These are phyloP conservation scores for Nannochloropsis gaditana DNA, from an alignment of 108 stramenopile genomes.

Conservation along the genomic window DNA sequence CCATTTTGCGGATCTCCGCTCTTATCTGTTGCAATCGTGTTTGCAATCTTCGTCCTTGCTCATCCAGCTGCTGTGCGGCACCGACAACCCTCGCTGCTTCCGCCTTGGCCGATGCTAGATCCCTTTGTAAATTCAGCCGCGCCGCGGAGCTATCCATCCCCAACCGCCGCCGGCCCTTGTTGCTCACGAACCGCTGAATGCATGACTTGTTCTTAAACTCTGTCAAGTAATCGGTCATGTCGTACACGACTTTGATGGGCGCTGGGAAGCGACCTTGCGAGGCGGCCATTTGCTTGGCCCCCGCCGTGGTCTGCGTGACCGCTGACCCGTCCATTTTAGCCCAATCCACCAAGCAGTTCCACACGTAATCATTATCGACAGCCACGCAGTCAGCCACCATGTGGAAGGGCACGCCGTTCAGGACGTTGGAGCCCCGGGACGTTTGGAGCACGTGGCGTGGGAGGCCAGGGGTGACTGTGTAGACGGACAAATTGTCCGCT, in stretches of 20 bases:
- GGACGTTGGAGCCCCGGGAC: not conserved
- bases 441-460: not conserved
- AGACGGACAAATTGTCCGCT: not conserved
- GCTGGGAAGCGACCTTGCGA: not conserved
- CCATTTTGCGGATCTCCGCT: not conserved
- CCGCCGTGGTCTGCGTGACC: not conserved
- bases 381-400: not conserved
- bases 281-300: not conserved
- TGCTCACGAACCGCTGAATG: not conserved
- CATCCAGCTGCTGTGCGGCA: not conserved
- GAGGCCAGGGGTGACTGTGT: not conserved
- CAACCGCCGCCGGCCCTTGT: not conserved
- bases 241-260: not conserved
- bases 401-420: not conserved
- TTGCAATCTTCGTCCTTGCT: not conserved
- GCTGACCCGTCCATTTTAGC: slow-evolving; percentile 18
- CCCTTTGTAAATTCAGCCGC: not conserved
- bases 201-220: not conserved
- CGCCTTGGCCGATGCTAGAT: not conserved
- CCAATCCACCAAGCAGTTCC: slow-evolving; percentile 34
- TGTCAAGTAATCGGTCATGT: not conserved
- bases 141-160: not conserved
- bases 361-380: slow-evolving; percentile 36
- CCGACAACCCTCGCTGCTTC: not conserved
- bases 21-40: not conserved